A percentile compares a stretch with the other conserved stretches of the same genome.
Evolutionary conservation across 345 rosid genomes (phyloP).

Genomic region (Arabis hirsuta): DNA sequence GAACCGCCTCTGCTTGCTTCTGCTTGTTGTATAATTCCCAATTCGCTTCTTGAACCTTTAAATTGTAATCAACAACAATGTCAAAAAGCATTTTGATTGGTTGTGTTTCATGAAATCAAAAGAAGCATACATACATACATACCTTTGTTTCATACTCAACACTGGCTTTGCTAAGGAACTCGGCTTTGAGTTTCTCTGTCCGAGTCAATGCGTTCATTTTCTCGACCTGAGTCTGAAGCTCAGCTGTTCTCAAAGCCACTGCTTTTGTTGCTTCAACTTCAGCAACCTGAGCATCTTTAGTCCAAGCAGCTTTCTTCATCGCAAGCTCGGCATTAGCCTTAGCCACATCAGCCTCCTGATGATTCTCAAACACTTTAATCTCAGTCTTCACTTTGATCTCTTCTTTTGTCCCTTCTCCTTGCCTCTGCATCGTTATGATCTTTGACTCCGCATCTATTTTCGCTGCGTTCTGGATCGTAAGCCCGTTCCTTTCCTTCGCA

Average conservation of each 20-base stretch:
- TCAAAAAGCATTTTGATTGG: not conserved
- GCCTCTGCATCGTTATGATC: conserved; percentile 59
- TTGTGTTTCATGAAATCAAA: not conserved
- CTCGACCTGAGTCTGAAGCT: conserved; percentile 76
- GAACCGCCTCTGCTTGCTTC: conserved; percentile 64
- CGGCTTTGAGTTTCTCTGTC: conserved; percentile 84
- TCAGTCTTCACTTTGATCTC: conserved; percentile 68
- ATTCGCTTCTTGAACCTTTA: conserved; percentile 71
- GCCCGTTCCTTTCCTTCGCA: conserved; percentile 56
- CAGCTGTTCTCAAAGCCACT: conserved; percentile 70
- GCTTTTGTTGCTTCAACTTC: conserved; percentile 80
- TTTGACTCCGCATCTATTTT: conserved; percentile 77
- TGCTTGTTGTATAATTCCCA: conserved; percentile 71
- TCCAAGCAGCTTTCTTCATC: conserved; percentile 79
- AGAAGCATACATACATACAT: not conserved
- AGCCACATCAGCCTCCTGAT: conserved; percentile 74
- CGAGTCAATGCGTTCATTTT: conserved; percentile 67
- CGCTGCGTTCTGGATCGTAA: conserved; percentile 75
- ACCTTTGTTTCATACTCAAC: conserved; percentile 86
- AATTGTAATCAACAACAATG: not conserved
- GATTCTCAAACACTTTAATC: conserved; percentile 74
- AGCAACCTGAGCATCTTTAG: conserved; percentile 62
- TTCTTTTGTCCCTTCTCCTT: conserved; percentile 71
- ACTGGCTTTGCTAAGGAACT: conserved; percentile 71
- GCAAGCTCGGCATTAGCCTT: conserved; percentile 70